phyloP scores from a whole-genome alignment of 2,329 filamentous ascomycete species.

The Drechslera avenae region DNA sequence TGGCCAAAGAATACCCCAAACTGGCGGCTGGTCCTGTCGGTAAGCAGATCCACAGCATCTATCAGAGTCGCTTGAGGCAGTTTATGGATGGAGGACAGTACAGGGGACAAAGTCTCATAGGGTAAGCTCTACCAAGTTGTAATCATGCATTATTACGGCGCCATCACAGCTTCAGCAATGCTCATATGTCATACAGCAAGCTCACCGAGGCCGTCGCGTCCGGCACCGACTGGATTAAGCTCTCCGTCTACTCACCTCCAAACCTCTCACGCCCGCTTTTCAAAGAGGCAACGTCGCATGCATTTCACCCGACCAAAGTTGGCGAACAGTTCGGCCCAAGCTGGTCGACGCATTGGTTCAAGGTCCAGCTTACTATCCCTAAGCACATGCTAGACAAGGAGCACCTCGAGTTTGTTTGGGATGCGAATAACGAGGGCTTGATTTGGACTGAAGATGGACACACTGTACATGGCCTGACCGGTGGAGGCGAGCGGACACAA shows the following conservation, averaged over 20 bases:
- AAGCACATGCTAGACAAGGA: conserved; percentile 73
- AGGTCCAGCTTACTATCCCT: conserved; percentile 78
- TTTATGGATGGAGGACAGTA: conserved; percentile 78
- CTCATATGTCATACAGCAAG: conserved; percentile 59
- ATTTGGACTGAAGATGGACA: conserved; percentile 91
- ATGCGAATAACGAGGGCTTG: conserved; percentile 91
- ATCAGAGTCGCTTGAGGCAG: conserved; percentile 79
- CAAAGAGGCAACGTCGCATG: conserved; percentile 76
- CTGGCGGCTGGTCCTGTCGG: conserved; percentile 46
- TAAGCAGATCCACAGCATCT: conserved; percentile 74
- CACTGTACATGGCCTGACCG: conserved; percentile 88
- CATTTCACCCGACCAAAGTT: conserved; percentile 74
- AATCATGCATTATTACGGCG: background rate
- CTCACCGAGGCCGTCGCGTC: conserved; percentile 70
- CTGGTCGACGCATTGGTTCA: conserved; percentile 99
- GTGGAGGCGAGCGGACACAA: conserved; percentile 83
- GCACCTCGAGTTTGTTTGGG: conserved; percentile 94
- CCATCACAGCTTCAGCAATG: background rate
- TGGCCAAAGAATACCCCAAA: conserved; percentile 38
- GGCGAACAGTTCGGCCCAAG: conserved; percentile 87
- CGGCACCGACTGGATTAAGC: conserved; percentile 77
- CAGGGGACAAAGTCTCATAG: conserved; percentile 72
- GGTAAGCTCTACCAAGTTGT: conserved; percentile 55
- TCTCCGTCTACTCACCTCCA: conserved; percentile 85
- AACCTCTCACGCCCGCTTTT: conserved; percentile 81